phyloP scores from a whole-genome alignment of 2,329 filamentous ascomycete genomes.

The Fusarium algeriense region DNA sequence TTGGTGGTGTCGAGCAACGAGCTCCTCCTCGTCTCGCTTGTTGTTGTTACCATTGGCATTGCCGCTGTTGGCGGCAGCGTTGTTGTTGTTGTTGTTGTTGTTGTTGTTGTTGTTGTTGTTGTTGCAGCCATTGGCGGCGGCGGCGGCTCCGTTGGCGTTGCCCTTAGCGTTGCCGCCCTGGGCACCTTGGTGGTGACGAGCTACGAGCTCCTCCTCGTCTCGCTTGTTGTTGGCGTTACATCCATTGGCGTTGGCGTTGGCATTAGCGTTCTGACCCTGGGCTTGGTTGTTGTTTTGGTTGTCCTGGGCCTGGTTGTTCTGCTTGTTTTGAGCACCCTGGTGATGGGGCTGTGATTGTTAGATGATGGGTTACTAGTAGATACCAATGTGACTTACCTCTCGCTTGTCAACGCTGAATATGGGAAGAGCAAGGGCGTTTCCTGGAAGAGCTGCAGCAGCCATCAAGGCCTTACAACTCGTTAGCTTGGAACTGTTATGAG shows the following conservation, averaged over 20 bases:
- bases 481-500: not conserved
- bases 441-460: slow-evolving; percentile 26
- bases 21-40: slow-evolving; percentile 1
- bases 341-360: slow-evolving; percentile 19
- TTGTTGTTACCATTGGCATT: slow-evolving; percentile 5
- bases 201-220: slow-evolving; percentile 14
- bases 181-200: slow-evolving; percentile 16
- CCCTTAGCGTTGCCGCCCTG: slow-evolving; percentile 8
- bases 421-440: slow-evolving; percentile 22
- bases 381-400: not conserved
- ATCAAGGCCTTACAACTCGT: slow-evolving; percentile 11
- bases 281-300: slow-evolving; percentile 6
- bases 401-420: slow-evolving; percentile 10
- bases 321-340: slow-evolving; percentile 5
- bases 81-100: slow-evolving; percentile 1
- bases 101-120: not conserved
- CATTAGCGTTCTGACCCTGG: slow-evolving; percentile 1
- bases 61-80: not conserved
- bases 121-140: not conserved
- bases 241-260: not conserved
- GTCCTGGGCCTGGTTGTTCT: not conserved
- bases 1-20: not conserved
- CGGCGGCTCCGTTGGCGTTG: not conserved
- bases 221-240: slow-evolving; percentile 22
- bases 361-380: fast-evolving